phyloP scores from a whole-genome alignment of 2,329 filamentous ascomycete species.

The Gliomastix tumulicola region DNA sequence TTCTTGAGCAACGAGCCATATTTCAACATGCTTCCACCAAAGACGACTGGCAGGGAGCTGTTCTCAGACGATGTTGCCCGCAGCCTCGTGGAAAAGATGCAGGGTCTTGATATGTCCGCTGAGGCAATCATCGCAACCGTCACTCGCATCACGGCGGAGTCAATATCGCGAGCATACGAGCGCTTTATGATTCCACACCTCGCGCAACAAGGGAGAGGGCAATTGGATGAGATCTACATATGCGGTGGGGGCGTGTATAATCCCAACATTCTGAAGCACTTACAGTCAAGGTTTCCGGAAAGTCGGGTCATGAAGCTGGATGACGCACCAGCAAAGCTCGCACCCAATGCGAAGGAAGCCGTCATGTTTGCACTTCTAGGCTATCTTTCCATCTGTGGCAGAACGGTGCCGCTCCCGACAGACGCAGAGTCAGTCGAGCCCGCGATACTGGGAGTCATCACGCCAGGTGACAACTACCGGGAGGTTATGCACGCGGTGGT shows the following conservation, averaged over 20 bases:
- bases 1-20: constrained; percentile 21
- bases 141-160: constrained; percentile 40
- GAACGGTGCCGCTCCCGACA: constrained; percentile 2
- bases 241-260: constrained; percentile 52
- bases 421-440: constrained; percentile 27
- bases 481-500: constrained; percentile 87
- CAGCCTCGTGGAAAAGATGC: constrained; percentile 29
- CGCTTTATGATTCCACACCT: constrained; percentile 1
- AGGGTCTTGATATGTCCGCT: constrained; percentile 23
- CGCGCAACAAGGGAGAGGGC: constrained; percentile 12
- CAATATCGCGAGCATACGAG: constrained; percentile 24
- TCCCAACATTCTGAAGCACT: constrained; percentile 47
- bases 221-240: constrained; percentile 49
- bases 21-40: constrained; percentile 30
- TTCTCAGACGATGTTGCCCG: constrained; percentile 39
- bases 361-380: constrained; percentile 26
- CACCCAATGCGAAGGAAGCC: constrained; percentile 48
- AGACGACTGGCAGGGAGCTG: constrained; percentile 40
- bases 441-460: constrained; percentile 37
- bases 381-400: constrained; percentile 20
- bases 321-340: constrained; percentile 38
- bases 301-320: constrained; percentile 45
- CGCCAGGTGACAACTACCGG: constrained; percentile 63
- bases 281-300: constrained; percentile 38
- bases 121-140: constrained; percentile 39